Base-by-base conservation (phyloP, 2,329 filamentous ascomycete species). In the Paecilomyces sp. region DNA sequence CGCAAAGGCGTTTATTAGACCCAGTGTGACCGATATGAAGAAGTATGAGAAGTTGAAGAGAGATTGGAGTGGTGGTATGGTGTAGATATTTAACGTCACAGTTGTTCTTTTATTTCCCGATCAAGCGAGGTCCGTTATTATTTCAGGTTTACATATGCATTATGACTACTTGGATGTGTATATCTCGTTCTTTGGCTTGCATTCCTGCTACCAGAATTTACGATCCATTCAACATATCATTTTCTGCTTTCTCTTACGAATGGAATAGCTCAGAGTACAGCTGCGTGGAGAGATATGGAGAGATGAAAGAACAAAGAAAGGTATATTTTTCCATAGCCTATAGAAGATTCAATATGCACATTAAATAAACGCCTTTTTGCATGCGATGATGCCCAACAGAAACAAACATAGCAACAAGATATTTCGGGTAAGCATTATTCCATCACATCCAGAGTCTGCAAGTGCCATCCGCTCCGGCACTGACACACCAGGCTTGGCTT, bases 401-500 rank as follows among this genome's bases (percentile, higher is more conserved):
- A 53, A 15, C 25, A 11, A 53, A 15, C 25, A 11, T 6, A 25
- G 51, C 24, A 53, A 53, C 31, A n/a, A 61, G 56, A 33, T 22
- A 15, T 24, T 50, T 52, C 22, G 18, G 3, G n/a, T 18, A 22
- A 47, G n/a, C n/a, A 47, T 59, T 58, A 64, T 68, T 22, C 24
- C 11, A 57, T 70, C 73, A 89, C 72, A 87, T 90, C 93, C 93
- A 99, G 72, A 99, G 77, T 69, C 93, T 87, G 76, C 91, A 90
- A 13, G 90, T 96, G 51, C 93, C 93, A 79, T 99, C 94, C 1
- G 93, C 92, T 66, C 94, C 94, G 54, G 92, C 93, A 80, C 90
- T 95, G 57, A 96, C 88, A 76, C 90, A 89, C 94, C 94, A 97
- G 1, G 93, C 91, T 76, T 97, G 91, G 64, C 84, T 85, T 5